These are phyloP conservation scores for Backusella mclennaniae DNA, from an alignment of 192 early-diverging fungal genomes.

Conservation along the genomic window DNA sequence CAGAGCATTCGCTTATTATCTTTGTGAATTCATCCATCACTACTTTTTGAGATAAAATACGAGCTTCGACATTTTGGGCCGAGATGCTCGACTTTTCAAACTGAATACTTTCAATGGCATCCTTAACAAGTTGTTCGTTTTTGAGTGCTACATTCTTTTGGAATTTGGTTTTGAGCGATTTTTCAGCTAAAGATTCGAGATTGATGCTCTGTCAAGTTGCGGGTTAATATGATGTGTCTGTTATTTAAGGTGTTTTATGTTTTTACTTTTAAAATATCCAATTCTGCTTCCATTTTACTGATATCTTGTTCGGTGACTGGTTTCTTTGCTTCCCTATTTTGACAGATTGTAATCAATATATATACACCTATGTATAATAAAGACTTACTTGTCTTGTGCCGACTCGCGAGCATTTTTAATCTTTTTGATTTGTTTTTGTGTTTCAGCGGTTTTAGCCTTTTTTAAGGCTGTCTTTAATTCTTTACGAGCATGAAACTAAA, in stretches of 20 bases:
- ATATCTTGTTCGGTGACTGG: conserved; percentile 10
- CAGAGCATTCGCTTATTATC: conserved; percentile 4
- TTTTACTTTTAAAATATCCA: conserved; percentile 30
- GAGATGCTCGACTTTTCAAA: background rate
- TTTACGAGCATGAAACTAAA: conserved; percentile 29
- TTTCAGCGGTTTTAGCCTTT: conserved; percentile 29
- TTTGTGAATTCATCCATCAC: conserved; percentile 17
- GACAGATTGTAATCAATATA: conserved; percentile 9
- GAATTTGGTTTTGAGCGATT: conserved; percentile 14
- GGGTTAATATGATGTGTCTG: background rate
- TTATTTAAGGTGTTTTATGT: background rate
- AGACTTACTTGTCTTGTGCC: background rate
- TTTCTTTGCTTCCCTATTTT: conserved; percentile 19
- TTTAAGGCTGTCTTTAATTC: conserved; percentile 27
- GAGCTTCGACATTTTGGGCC: conserved; percentile 15
- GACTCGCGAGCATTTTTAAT: conserved; percentile 12
- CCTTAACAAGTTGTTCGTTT: background rate
- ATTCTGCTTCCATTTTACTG: conserved; percentile 19
- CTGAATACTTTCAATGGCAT: background rate
- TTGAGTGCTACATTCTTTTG: conserved; percentile 10
- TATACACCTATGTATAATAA: background rate
- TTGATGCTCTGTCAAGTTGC: conserved; percentile 10
- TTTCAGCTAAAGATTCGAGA: conserved; percentile 15
- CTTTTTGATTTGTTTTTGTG: conserved; percentile 31
- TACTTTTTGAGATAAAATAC: conserved; percentile 9